Evolutionary conservation across 768 basidiomycete species (phyloP).

Genomic region (Phaffia tasmanica): DNA sequence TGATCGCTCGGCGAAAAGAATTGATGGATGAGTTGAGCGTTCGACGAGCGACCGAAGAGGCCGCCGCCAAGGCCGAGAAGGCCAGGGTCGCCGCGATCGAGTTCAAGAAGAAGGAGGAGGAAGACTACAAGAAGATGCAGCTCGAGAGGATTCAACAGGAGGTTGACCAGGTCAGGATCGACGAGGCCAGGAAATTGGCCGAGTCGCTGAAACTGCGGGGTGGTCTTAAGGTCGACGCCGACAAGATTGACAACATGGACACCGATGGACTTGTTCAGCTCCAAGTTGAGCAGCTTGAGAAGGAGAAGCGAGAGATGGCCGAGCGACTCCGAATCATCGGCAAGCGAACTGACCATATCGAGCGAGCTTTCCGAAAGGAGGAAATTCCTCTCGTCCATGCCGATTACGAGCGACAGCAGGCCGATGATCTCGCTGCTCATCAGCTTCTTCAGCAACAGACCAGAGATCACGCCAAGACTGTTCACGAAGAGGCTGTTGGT

Average conservation of each 20-base stretch:
- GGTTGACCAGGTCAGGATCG: constrained; percentile 62
- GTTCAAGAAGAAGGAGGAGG: constrained; percentile 52
- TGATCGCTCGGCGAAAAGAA: constrained; percentile 76
- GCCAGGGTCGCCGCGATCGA: constrained; percentile 54
- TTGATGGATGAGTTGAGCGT: constrained; percentile 70
- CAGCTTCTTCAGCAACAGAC: constrained; percentile 51
- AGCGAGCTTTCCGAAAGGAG: constrained; percentile 88
- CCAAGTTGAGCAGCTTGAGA: constrained; percentile 90
- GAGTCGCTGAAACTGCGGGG: constrained; percentile 67
- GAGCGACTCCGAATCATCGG: constrained; percentile 68
- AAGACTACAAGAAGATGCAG: constrained; percentile 52
- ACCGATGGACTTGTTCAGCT: constrained; percentile 76
- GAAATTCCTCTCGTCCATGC: constrained; percentile 72
- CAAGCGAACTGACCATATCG: constrained; percentile 89
- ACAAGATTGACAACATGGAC: constrained; percentile 69
- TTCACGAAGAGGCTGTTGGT: constrained; percentile 57
- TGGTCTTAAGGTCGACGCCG: constrained; percentile 58
- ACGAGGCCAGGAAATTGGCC: constrained; percentile 81
- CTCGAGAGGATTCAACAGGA: constrained; percentile 39
- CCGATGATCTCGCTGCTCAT: constrained; percentile 59
- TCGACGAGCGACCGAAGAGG: constrained; percentile 80
- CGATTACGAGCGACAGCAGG: constrained; percentile 80
- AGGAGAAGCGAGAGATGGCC: constrained; percentile 79
- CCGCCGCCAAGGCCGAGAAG: constrained; percentile 61
- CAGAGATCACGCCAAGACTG: constrained; percentile 46